Percentiles rank a stretch among this genome's conserved stretches.
phyloP scores from a whole-genome alignment of 192 early-diverging fungal genomes.

The Podila verticillata region DNA sequence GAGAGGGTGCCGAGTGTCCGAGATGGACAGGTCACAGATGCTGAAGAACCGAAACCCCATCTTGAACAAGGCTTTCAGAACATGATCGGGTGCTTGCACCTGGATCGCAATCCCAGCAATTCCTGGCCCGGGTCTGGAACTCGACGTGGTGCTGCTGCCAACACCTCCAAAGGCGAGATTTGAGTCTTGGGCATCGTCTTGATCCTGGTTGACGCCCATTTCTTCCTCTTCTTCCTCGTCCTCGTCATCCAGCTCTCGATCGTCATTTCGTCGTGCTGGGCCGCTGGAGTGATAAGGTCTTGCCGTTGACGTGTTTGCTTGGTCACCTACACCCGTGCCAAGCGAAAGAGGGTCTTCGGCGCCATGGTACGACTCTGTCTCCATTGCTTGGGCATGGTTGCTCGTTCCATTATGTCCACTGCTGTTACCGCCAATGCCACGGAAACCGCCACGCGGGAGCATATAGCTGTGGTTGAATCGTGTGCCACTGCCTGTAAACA shows the following conservation, averaged over 20 bases:
- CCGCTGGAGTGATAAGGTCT: neutral
- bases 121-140: constrained; percentile 36
- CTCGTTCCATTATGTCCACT: constrained; percentile 14
- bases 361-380: constrained; percentile 8
- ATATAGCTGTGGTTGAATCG: constrained; percentile 33
- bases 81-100: constrained; percentile 33
- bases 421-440: constrained; percentile 41
- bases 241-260: neutral
- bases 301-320: neutral
- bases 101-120: constrained; percentile 44
- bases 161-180: constrained; percentile 41
- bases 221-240: neutral
- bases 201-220: neutral
- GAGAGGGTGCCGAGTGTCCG: constrained; percentile 32
- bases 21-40: constrained; percentile 44
- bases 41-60: constrained; percentile 48
- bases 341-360: neutral
- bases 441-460: constrained; percentile 42
- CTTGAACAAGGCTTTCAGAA: constrained; percentile 18
- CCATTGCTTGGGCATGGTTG: neutral
- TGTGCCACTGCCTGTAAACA: constrained; percentile 46
- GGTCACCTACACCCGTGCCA: too few species aligned
- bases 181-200: constrained; percentile 23
- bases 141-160: constrained; percentile 42
- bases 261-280: neutral